Evolutionary conservation across 306 rosid genomes (phyloP).

Genomic region (Castanospermum australe): DNA sequence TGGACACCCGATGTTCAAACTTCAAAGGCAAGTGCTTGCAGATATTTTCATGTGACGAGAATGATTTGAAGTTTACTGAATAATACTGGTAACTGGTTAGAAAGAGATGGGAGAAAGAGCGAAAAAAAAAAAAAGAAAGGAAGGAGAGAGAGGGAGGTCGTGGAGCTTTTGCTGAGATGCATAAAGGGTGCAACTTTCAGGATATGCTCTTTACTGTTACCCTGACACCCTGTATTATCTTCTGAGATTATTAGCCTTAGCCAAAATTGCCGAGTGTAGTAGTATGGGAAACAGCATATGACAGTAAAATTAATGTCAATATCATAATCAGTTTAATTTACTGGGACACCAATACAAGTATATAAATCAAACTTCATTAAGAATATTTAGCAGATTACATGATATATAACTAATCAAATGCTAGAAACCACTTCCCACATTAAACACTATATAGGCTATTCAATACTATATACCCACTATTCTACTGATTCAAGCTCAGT

Average conservation of each 20-base stretch:
- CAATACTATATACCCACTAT: constrained; percentile 28
- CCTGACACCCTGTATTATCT: background rate
- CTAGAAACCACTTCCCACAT: constrained; percentile 47
- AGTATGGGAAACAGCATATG: background rate
- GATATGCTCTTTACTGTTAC: background rate
- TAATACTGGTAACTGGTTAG: background rate
- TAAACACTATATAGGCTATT: constrained; percentile 25
- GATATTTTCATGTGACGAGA: background rate
- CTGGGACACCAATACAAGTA: constrained; percentile 9
- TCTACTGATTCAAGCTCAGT: constrained; percentile 32
- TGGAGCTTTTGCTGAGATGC: background rate
- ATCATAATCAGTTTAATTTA: background rate
- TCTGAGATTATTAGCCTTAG: background rate
- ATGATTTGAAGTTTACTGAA: background rate
- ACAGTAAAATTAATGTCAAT: background rate
- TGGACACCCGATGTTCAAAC: background rate
- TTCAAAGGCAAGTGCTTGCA: background rate
- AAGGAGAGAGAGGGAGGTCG: background rate
- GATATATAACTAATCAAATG: constrained; percentile 57
- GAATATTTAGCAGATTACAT: constrained; percentile 57
- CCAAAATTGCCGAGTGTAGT: background rate
- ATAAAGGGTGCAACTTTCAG: constrained; percentile 19
- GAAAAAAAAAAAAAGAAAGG: background rate
- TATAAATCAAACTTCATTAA: constrained; percentile 52
- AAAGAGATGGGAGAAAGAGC: background rate